Percentiles rank a stretch among this genome's conserved stretches.
Evolutionary conservation across 352 stramenopile genomes (phyloP).

Genomic region (Pythium aristosporum): DNA sequence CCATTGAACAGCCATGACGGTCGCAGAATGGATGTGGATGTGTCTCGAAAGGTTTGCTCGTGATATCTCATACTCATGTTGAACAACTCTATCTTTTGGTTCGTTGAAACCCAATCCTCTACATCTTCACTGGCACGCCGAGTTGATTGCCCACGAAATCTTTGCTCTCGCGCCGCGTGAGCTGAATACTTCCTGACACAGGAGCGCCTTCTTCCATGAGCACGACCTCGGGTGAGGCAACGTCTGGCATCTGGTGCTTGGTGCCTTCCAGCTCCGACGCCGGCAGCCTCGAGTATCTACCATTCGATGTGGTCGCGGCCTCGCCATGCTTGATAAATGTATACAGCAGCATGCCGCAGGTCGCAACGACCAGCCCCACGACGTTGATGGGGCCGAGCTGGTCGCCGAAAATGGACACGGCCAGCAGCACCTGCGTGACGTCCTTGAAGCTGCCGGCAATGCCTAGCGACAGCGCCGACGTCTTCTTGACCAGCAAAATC

Average conservation of each 20-base stretch:
- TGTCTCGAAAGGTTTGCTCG: too few relatives aligned
- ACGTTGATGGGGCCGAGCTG: slow-evolving; percentile 62
- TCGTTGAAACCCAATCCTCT: not conserved
- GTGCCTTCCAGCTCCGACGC: not conserved
- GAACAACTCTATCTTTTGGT: too few relatives aligned
- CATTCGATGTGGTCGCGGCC: slow-evolving; percentile 16
- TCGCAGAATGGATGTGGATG: too few relatives aligned
- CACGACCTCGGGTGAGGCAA: slow-evolving; percentile 23
- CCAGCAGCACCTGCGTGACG: slow-evolving; percentile 75
- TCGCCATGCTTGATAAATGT: slow-evolving; percentile 62
- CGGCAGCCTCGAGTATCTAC: slow-evolving; percentile 36
- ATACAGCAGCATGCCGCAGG: slow-evolving; percentile 73
- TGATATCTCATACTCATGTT: too few relatives aligned
- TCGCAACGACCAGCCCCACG: slow-evolving; percentile 61
- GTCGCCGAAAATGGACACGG: slow-evolving; percentile 76
- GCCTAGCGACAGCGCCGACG: slow-evolving; percentile 75
- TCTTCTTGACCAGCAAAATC: slow-evolving; percentile 83
- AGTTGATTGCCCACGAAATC: slow-evolving; percentile 38
- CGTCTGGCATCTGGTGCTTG: not conserved
- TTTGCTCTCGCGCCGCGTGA: slow-evolving; percentile 64
- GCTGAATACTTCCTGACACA: slow-evolving; percentile 22
- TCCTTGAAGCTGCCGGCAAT: slow-evolving; percentile 81
- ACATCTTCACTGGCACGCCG: not conserved
- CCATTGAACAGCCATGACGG: too few relatives aligned
- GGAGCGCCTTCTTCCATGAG: slow-evolving; percentile 36